Evolutionary conservation across 2,329 filamentous ascomycete species (phyloP), one percentile per base, ranked within the genome.

Genomic region (Cytospora leucostoma): DNA sequence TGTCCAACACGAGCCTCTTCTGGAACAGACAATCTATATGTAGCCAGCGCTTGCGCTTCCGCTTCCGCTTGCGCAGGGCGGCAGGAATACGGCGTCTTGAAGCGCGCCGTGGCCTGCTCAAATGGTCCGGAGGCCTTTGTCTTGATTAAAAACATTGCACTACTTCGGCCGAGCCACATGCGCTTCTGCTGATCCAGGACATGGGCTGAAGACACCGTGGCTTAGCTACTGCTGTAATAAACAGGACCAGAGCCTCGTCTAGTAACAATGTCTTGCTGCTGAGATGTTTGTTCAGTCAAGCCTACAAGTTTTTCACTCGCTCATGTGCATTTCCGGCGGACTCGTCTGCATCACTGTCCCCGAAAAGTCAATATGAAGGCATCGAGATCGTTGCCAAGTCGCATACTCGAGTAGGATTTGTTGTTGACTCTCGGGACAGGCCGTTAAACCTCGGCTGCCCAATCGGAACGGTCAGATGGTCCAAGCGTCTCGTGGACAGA

Each of bases 401-500:
- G 27, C 27, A 44, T 44, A 44, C 15, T 1, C 4, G 7, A 13
- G 38, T 38, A 38, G 15, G 15, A 7, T 40, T 2, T n/a, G 44
- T 47, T 47, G n/a, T 21, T 47, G n/a, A 47, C 44, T 47, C 19
- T 47, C n/a, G 44, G 44, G 1, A 7, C 44, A 19, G 44, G 10
- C n/a, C 19, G 15, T 15, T 15, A 40, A 27, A 4, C 38, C 38
- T 40, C 38, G 38, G 38, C 38, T 40, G 38, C 4, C n/a, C n/a
- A 47, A 47, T 47, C 19, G 44, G 44, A 21, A 47, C 44, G 35
- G 12, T 13, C 35, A 11, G 44, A 10, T 47, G 44, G 44, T 47
- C 44, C 44, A n/a, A 47, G 44, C 44, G 44, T 21, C n/a, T 21
- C n/a, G 44, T 47, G 44, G 44, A 47, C 44, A 47, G n/a, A 47